These are phyloP conservation scores for Bipolaris oryzae DNA, from an alignment of 2,329 filamentous ascomycete genomes.

Conservation along the genomic window DNA sequence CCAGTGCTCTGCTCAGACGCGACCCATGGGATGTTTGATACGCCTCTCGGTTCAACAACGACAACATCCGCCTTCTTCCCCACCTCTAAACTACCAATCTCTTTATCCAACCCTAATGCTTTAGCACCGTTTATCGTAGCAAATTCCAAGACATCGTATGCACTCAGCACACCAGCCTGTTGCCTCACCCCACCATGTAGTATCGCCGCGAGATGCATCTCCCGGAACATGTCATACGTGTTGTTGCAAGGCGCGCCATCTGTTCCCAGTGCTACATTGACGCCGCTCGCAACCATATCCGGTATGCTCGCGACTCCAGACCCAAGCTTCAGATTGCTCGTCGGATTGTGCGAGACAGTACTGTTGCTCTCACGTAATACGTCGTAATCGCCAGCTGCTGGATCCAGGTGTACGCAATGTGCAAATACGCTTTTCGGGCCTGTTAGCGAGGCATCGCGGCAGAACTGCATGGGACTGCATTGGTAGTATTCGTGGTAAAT, in stretches of 20 bases:
- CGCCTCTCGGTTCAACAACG: slow-evolving; percentile 36
- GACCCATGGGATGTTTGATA: slow-evolving; percentile 50
- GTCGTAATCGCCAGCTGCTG: slow-evolving; percentile 47
- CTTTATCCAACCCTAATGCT: slow-evolving; percentile 41
- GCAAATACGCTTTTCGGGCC: slow-evolving; percentile 38
- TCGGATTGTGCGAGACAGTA: slow-evolving; percentile 32
- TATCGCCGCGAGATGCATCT: slow-evolving; percentile 34
- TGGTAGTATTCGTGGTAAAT: slow-evolving; percentile 50
- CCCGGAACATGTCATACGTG: slow-evolving; percentile 39
- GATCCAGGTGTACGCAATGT: slow-evolving; percentile 53
- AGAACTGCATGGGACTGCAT: slow-evolving; percentile 45
- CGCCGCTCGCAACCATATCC: slow-evolving; percentile 25
- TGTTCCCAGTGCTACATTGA: slow-evolving; percentile 28
- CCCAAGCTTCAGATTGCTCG: slow-evolving; percentile 33
- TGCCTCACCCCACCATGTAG: slow-evolving; percentile 25
- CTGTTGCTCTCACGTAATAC: slow-evolving; percentile 45
- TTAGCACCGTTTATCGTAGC: slow-evolving; percentile 35
- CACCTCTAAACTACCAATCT: slow-evolving; percentile 49
- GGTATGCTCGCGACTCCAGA: slow-evolving; percentile 24
- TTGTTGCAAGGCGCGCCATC: slow-evolving; percentile 41
- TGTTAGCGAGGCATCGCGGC: slow-evolving; percentile 44
- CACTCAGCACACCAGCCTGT: slow-evolving; percentile 23
- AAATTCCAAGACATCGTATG: slow-evolving; percentile 30
- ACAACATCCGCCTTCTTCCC: slow-evolving; percentile 55
- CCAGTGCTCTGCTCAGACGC: slow-evolving; percentile 32